Percentiles rank a stretch among this genome's conserved stretches.
These are phyloP conservation scores for Durusdinium trenchii DNA, from an alignment of 73 alveolate species.

Conservation along the genomic window DNA sequence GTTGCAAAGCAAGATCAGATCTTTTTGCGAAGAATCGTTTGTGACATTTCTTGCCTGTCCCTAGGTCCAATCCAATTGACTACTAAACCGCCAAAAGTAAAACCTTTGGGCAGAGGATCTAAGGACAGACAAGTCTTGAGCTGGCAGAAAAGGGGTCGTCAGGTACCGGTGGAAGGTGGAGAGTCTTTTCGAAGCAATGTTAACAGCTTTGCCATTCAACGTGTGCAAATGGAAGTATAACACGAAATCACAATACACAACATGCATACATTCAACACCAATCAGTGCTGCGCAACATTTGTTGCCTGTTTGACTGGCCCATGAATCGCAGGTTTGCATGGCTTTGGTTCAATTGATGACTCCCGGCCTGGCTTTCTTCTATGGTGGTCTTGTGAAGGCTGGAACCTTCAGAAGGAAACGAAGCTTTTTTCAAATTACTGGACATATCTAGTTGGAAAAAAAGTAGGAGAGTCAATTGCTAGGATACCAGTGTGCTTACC, in stretches of 20 bases:
- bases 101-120: too few species aligned
- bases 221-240: background rate
- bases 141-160: background rate
- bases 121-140: too few species aligned
- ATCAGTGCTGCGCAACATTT: background rate
- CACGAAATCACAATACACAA: too few species aligned
- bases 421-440: background rate
- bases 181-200: background rate
- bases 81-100: too few species aligned
- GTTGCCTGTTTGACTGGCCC: background rate
- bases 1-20: too few species aligned
- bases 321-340: background rate
- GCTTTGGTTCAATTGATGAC: slow-evolving; percentile 38
- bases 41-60: too few species aligned
- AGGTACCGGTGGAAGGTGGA: background rate
- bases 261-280: too few species aligned
- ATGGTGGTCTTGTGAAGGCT: slow-evolving; percentile 20
- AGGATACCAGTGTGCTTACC: slow-evolving; percentile 11
- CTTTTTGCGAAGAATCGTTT: too few species aligned
- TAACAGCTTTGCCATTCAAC: background rate
- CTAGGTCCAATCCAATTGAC: too few species aligned
- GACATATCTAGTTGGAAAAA: background rate
- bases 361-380: slow-evolving; percentile 55
- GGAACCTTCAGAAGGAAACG: background rate
- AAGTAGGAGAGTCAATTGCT: background rate